Conservation (phyloP, 371 early-diverging fungal genomes). For the Saksenaea oblongispora region DNA sequence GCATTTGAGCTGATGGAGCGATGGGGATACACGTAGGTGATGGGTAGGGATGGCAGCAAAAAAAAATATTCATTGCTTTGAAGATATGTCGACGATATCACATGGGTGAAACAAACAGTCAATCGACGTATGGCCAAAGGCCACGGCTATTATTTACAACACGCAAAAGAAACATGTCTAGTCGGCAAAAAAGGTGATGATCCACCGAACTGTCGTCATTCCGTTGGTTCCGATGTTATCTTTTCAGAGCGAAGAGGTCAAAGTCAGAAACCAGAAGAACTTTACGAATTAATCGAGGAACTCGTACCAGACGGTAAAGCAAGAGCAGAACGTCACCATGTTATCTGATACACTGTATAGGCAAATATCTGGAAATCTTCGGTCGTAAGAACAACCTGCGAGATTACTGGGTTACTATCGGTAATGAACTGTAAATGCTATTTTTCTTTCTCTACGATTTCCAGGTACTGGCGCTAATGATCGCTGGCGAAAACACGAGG, state of each 20-base stretch:
- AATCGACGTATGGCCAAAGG: slow-evolving; percentile 95
- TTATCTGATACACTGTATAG: slow-evolving; percentile 22
- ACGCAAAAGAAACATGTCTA: slow-evolving; percentile 95
- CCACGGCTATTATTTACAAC: slow-evolving; percentile 94
- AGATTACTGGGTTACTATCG: slow-evolving; percentile 94
- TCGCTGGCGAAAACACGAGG: too few relatives aligned
- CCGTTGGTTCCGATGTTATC: slow-evolving; percentile 88
- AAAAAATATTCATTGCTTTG: not conserved
- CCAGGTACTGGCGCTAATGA: too few relatives aligned
- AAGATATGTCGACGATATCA: slow-evolving; percentile 90
- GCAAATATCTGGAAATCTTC: slow-evolving; percentile 90
- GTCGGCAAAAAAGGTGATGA: slow-evolving; percentile 87
- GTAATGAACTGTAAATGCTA: slow-evolving; percentile 82
- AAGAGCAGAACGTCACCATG: not conserved
- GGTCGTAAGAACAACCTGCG: slow-evolving; percentile 92
- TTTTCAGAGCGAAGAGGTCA: slow-evolving; percentile 92
- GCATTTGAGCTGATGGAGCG: slow-evolving; percentile 90
- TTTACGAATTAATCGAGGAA: slow-evolving; percentile 91
- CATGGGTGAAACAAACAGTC: slow-evolving; percentile 96
- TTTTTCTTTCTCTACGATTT: not conserved
- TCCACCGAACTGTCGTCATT: slow-evolving; percentile 75
- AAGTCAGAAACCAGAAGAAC: slow-evolving; percentile 93
- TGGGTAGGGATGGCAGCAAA: not conserved
- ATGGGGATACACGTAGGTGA: slow-evolving; percentile 86
- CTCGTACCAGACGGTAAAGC: slow-evolving; percentile 81